A percentile compares a stretch with the other conserved stretches of the same genome.
Conservation (phyloP, 768 basidiomycete genomes). For the Tephrocybe sp. region DNA sequence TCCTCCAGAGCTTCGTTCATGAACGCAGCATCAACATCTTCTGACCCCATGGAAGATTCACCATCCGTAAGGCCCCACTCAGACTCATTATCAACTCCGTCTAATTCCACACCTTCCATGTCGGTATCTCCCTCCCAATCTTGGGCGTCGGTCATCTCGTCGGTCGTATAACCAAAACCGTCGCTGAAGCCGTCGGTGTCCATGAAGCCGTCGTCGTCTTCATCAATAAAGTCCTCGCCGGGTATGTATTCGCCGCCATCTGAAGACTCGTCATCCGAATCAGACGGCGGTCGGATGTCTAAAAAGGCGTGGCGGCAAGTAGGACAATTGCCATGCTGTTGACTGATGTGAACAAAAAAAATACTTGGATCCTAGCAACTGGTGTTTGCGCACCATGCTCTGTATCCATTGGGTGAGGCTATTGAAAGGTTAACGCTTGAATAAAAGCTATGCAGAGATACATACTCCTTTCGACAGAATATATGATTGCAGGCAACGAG, state of each 20-base stretch:
- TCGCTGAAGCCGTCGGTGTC: constrained; percentile 45
- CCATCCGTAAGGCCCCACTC: constrained; percentile 47
- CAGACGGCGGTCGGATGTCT: constrained; percentile 47
- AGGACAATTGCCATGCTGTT: constrained; percentile 71
- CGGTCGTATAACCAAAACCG: constrained; percentile 37
- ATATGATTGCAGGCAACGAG: constrained; percentile 61
- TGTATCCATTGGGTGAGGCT: constrained; percentile 72
- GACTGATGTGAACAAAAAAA: not conserved
- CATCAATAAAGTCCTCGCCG: constrained; percentile 48
- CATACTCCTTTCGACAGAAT: constrained; percentile 67
- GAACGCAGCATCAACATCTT: constrained; percentile 18
- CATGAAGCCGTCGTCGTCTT: constrained; percentile 46
- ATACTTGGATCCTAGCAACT: not conserved
- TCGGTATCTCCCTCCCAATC: constrained; percentile 22
- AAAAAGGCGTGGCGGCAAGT: constrained; percentile 63
- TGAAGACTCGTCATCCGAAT: constrained; percentile 63
- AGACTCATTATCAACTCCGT: constrained; percentile 25
- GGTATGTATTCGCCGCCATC: constrained; percentile 71
- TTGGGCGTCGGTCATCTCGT: constrained; percentile 34
- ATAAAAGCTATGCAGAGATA: not conserved
- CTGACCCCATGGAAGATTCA: constrained; percentile 31
- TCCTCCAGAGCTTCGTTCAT: constrained; percentile 15
- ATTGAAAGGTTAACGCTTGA: constrained; percentile 4
- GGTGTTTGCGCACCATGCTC: constrained; percentile 41
- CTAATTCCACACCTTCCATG: constrained; percentile 18